Conservation (phyloP, 495 filamentous ascomycete species). For the Podospora australis region DNA sequence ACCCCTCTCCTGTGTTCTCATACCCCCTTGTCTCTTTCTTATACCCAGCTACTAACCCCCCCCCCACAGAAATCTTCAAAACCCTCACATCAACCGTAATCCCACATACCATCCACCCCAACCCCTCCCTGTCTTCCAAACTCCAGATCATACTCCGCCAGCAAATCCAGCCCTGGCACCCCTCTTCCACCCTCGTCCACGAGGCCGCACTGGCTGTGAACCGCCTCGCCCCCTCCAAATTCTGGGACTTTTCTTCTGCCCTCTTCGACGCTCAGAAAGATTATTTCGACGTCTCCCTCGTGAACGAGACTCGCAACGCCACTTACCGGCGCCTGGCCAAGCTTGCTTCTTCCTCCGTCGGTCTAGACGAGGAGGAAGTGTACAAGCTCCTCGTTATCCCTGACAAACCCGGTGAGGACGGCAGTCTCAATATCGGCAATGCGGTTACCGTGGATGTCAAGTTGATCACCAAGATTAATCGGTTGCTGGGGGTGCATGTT, state of each 20-base stretch:
- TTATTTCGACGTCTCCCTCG: constrained; percentile 77
- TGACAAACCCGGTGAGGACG: constrained; percentile 55
- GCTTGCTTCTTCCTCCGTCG: constrained; percentile 54
- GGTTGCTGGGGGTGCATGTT: constrained; percentile 76
- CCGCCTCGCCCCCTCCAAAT: constrained; percentile 57
- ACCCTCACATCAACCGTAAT: constrained; percentile 47
- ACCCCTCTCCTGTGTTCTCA: background rate
- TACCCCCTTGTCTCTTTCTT: background rate
- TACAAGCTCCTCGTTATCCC: constrained; percentile 57
- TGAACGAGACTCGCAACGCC: constrained; percentile 72
- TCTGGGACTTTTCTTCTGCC: constrained; percentile 68
- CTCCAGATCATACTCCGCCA: constrained; percentile 77
- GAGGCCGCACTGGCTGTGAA: constrained; percentile 80
- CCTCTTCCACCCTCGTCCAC: constrained; percentile 77
- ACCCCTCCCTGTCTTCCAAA: constrained; percentile 47
- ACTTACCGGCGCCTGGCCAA: constrained; percentile 75
- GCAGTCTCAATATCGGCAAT: constrained; percentile 69
- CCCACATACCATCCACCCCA: constrained; percentile 47
- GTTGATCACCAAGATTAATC: constrained; percentile 70
- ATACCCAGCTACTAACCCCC: no score
- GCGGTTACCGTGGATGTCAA: constrained; percentile 82
- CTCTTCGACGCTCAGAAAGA: constrained; percentile 64
- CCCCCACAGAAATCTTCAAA: constrained; percentile 57
- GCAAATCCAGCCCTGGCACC: constrained; percentile 95
- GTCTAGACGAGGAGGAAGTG: constrained; percentile 59